Conservation (phyloP, 1,284 basidiomycete species). For the Gymnopus androsaceus region DNA sequence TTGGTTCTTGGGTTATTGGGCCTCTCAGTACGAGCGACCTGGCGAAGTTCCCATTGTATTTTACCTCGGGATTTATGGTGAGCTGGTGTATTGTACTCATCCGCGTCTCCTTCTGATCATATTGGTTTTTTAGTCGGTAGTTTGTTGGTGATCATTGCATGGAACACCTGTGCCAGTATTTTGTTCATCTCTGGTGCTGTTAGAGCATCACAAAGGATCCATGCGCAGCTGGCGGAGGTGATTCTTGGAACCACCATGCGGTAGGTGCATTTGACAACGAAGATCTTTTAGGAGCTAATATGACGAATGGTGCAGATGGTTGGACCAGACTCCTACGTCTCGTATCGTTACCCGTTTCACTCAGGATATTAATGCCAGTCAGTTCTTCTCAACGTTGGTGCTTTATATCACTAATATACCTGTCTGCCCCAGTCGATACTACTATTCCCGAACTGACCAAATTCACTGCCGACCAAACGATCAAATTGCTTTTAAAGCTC, state of each 20-base stretch:
- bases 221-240: slow-evolving; percentile 52
- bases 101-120: slow-evolving; percentile 34
- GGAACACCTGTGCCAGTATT: slow-evolving; percentile 25
- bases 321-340: slow-evolving; percentile 53
- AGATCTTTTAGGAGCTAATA: background rate
- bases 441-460: slow-evolving; percentile 4
- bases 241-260: slow-evolving; percentile 59
- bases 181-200: slow-evolving; percentile 38
- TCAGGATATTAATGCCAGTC: slow-evolving; percentile 28
- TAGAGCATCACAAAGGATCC: slow-evolving; percentile 59
- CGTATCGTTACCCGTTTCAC: slow-evolving; percentile 53
- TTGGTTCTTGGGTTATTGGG: slow-evolving; percentile 54
- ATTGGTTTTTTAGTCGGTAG: slow-evolving; percentile 21
- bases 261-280: slow-evolving; percentile 19
- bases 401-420: slow-evolving; percentile 12
- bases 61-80: slow-evolving; percentile 45
- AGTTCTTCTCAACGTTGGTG: background rate
- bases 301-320: slow-evolving; percentile 35
- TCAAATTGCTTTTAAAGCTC: slow-evolving; percentile 39
- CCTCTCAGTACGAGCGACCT: slow-evolving; percentile 48
- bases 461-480: slow-evolving; percentile 23
- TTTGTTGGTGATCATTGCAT: slow-evolving; percentile 20
- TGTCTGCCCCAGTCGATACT: slow-evolving; percentile 35
- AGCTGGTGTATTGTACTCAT: slow-evolving; percentile 25
- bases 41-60: slow-evolving; percentile 42